Conservation (phyloP, 371 early-diverging fungal genomes). For the Rhizopus microsporus region DNA sequence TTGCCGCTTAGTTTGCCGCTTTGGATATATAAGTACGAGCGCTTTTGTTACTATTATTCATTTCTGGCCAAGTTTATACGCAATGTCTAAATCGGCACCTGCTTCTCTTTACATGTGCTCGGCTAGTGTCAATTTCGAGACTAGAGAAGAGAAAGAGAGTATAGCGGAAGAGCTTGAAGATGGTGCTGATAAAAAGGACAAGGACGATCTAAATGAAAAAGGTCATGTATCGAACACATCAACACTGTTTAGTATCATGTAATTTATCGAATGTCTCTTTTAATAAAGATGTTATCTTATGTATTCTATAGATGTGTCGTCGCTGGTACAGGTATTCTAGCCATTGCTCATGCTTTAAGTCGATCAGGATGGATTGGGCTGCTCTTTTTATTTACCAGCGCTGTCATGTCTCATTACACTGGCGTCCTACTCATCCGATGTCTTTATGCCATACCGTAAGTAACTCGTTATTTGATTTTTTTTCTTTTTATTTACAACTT, state of each 20-base stretch:
- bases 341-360: constrained; percentile 79
- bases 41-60: too few relatives aligned
- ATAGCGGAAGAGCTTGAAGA: too few relatives aligned
- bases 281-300: not conserved
- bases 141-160: too few relatives aligned
- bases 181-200: not conserved
- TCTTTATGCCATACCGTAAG: constrained; percentile 28
- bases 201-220: constrained; percentile 1
- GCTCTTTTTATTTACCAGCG: constrained; percentile 10
- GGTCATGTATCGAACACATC: constrained; percentile 25
- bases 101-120: too few relatives aligned
- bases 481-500: not conserved
- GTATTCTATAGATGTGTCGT: constrained; percentile 66
- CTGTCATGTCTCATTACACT: constrained; percentile 60
- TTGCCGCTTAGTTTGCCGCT: too few relatives aligned
- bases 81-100: too few relatives aligned
- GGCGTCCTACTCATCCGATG: constrained; percentile 37
- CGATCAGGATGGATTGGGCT: constrained; percentile 83
- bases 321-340: constrained; percentile 85
- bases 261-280: not conserved
- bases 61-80: too few relatives aligned
- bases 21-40: too few relatives aligned
- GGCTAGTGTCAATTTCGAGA: too few relatives aligned
- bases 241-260: constrained; percentile 26
- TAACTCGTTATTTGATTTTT: not conserved